Percentiles rank a stretch among this genome's conserved stretches.
Evolutionary conservation across 1,284 basidiomycete species (phyloP).

Genomic region (Rugosomyces carneus): DNA sequence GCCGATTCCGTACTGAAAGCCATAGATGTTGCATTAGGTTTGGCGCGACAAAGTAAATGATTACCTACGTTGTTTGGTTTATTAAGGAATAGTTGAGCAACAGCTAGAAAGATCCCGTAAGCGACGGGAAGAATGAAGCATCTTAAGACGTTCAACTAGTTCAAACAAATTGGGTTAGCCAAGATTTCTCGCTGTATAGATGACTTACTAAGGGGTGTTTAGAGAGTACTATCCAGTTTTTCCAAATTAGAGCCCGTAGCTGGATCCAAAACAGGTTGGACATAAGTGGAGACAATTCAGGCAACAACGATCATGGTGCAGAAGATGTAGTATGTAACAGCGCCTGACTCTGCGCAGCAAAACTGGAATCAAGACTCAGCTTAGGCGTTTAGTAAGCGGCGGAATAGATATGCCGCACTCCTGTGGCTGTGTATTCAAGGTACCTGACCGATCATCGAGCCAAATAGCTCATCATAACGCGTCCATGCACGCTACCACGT

Average conservation of each 20-base stretch:
- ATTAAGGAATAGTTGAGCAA: slow-evolving; percentile 51
- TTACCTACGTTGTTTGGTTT: slow-evolving; percentile 50
- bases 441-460: background rate
- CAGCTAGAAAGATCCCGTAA: slow-evolving; percentile 64
- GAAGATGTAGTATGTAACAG: no score
- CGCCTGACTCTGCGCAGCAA: background rate
- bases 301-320: background rate
- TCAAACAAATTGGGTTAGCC: background rate
- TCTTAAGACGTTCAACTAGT: slow-evolving; percentile 56
- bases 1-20: slow-evolving; percentile 57
- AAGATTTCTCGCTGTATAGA: background rate
- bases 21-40: background rate
- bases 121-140: slow-evolving; percentile 65
- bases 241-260: slow-evolving; percentile 57
- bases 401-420: background rate
- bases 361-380: background rate
- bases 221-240: slow-evolving; percentile 69
- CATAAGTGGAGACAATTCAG: slow-evolving; percentile 13
- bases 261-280: slow-evolving; percentile 50
- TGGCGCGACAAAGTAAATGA: background rate
- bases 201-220: slow-evolving; percentile 57
- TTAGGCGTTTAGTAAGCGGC: background rate
- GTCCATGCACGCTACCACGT: slow-evolving; percentile 17
- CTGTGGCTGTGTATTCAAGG: background rate
- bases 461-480: background rate